Evolutionary conservation across 768 basidiomycete species (phyloP).

Genomic region (Mycena metata): DNA sequence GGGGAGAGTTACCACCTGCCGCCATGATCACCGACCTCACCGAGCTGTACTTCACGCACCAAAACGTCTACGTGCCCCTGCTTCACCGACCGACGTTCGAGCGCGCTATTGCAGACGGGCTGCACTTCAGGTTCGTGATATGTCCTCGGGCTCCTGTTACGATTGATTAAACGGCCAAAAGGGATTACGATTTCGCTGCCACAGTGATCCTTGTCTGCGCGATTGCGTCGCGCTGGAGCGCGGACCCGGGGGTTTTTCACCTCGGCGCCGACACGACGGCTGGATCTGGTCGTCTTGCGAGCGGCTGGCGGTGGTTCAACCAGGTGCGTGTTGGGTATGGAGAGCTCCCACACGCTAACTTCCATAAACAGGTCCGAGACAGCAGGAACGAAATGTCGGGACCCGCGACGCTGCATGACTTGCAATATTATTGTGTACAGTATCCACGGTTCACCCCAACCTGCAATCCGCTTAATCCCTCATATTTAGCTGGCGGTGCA

Average conservation of each 20-base stretch:
- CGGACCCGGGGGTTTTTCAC: constrained; percentile 66
- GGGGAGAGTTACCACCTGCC: constrained; percentile 63
- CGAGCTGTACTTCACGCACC: constrained; percentile 72
- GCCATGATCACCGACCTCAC: constrained; percentile 68
- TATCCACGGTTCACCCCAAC: neutral
- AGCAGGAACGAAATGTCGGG: constrained; percentile 71
- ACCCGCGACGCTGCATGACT: constrained; percentile 76
- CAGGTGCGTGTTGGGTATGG: constrained; percentile 56
- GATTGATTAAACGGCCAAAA: constrained; percentile 21
- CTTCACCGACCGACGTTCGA: constrained; percentile 82
- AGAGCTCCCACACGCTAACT: neutral
- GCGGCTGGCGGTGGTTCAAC: constrained; percentile 77
- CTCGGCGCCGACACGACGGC: neutral
- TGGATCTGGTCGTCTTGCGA: constrained; percentile 47
- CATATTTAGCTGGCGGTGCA: constrained; percentile 69
- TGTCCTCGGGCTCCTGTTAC: no score
- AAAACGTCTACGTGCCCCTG: constrained; percentile 74
- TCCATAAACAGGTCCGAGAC: constrained; percentile 51
- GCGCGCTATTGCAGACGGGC: constrained; percentile 57
- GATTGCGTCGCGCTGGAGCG: constrained; percentile 67
- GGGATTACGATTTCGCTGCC: constrained; percentile 67
- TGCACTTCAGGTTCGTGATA: constrained; percentile 53
- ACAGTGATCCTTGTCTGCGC: constrained; percentile 81
- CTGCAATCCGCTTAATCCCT: neutral
- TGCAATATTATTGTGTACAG: constrained; percentile 73